These are phyloP conservation scores for Solanum clarkiae DNA, from an alignment of 257 asterid species.

Conservation along the genomic window DNA sequence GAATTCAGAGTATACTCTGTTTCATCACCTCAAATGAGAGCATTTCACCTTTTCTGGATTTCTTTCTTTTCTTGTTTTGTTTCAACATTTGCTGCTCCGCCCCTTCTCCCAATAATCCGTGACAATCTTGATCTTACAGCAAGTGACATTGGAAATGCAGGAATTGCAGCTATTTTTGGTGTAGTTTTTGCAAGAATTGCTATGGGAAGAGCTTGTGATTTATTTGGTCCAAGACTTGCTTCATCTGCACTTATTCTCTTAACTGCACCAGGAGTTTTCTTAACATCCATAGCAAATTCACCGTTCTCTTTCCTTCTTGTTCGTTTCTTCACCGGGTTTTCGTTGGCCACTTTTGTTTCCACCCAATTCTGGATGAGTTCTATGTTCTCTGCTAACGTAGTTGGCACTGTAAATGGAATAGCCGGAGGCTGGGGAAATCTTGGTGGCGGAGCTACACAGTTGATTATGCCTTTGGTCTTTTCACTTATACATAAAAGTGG, in stretches of 20 bases:
- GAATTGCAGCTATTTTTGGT: slow-evolving; percentile 83
- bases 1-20: slow-evolving; percentile 35
- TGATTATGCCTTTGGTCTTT: slow-evolving; percentile 70
- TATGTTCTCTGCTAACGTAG: slow-evolving; percentile 41
- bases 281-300: slow-evolving; percentile 31
- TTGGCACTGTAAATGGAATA: slow-evolving; percentile 76
- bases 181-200: slow-evolving; percentile 68
- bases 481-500: slow-evolving; percentile 33
- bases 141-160: slow-evolving; percentile 82
- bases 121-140: slow-evolving; percentile 70
- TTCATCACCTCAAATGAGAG: slow-evolving; percentile 77
- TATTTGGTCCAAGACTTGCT: slow-evolving; percentile 70
- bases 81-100: slow-evolving; percentile 85
- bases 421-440: slow-evolving; percentile 96
- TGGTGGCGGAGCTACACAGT: slow-evolving; percentile 85
- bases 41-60: slow-evolving; percentile 78
- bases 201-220: slow-evolving; percentile 83
- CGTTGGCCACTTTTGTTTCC: slow-evolving; percentile 72
- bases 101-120: slow-evolving; percentile 72
- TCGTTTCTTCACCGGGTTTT: slow-evolving; percentile 73
- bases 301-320: slow-evolving; percentile 36
- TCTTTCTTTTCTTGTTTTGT: slow-evolving; percentile 84
- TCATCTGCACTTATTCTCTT: slow-evolving; percentile 49
- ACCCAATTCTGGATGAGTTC: slow-evolving; percentile 97
- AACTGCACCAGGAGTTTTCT: slow-evolving; percentile 73